Conservation (phyloP, 805 yeast species). For the Kazachstania psychrophila region DNA sequence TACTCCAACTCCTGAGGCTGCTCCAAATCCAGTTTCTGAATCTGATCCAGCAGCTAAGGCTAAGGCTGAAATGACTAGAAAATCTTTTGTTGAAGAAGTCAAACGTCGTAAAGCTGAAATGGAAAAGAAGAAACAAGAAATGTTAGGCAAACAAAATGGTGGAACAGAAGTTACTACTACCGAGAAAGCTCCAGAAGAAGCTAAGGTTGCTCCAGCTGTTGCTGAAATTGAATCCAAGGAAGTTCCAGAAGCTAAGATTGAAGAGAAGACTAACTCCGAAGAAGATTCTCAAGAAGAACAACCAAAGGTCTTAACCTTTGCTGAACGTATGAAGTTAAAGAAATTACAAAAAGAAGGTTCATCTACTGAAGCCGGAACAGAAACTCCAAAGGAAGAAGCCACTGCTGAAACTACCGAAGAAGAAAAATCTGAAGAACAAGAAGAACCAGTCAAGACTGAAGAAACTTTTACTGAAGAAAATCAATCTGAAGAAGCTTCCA, state of each 20-base stretch:
- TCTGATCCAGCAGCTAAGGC: constrained; percentile 2
- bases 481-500: constrained; percentile 6
- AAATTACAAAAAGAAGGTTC: constrained; percentile 8
- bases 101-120: constrained; percentile 24
- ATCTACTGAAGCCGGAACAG: constrained; percentile 8
- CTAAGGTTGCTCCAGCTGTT: constrained; percentile 4
- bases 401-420: constrained; percentile 3
- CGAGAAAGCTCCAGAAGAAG: constrained; percentile 20
- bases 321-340: constrained; percentile 21
- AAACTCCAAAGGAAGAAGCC: constrained; percentile 10
- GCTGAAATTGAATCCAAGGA: constrained; percentile 2
- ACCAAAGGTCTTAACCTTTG: constrained; percentile 14
- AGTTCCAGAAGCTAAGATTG: constrained; percentile 5
- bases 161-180: constrained; percentile 10
- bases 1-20: background rate
- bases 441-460: constrained; percentile 18
- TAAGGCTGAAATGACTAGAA: constrained; percentile 20
- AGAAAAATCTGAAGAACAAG: background rate
- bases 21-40: constrained; percentile 16
- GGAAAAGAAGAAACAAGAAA: constrained; percentile 21
- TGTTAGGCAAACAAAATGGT: constrained; percentile 5
- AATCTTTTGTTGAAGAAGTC: constrained; percentile 24
- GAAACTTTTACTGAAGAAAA: constrained; percentile 12
- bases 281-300: constrained; percentile 1
- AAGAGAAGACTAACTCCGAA: background rate